A percentile compares a stretch with the other conserved stretches of the same genome.
Evolutionary conservation across 2,329 filamentous ascomycete genomes (phyloP).

Genomic region (Dryadomyces sulphureus): DNA sequence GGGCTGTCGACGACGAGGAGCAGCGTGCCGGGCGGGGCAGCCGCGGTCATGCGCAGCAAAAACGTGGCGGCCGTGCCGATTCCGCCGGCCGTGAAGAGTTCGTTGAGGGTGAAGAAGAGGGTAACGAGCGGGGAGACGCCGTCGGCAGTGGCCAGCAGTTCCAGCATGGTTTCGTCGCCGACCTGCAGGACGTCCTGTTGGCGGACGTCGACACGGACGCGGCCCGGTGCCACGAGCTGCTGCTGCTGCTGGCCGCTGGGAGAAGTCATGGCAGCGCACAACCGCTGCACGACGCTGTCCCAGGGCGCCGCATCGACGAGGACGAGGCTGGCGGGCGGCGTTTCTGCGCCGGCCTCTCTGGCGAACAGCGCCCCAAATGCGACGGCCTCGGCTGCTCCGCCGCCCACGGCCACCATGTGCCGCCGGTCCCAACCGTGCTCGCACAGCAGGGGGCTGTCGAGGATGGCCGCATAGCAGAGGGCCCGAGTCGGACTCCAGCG

Average conservation of each 20-base stretch:
- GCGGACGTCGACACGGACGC: constrained; percentile 26
- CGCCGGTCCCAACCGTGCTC: constrained; percentile 2
- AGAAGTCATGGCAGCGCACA: constrained; percentile 41
- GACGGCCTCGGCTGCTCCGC: constrained; percentile 47
- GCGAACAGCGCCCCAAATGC: constrained; percentile 32
- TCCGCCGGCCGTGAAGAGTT: constrained; percentile 71
- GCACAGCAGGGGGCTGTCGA: constrained; percentile 18
- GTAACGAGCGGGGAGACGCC: constrained; percentile 49
- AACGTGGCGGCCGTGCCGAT: constrained; percentile 61
- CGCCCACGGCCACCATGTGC: constrained; percentile 24
- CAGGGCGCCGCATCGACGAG: constrained; percentile 79
- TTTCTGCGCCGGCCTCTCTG: not conserved
- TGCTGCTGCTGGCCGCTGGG: constrained; percentile 13
- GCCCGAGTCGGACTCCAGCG: constrained; percentile 83
- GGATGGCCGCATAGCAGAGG: constrained; percentile 58
- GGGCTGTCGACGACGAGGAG: constrained; percentile 85
- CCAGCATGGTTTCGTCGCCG: constrained; percentile 17
- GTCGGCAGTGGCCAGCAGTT: constrained; percentile 13
- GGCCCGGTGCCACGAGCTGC: constrained; percentile 22
- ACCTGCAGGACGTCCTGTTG: constrained; percentile 35
- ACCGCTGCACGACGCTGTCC: constrained; percentile 42
- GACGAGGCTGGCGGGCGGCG: constrained; percentile 27
- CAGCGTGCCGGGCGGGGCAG: constrained; percentile 42
- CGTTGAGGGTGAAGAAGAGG: constrained; percentile 87
- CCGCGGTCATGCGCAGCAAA: constrained; percentile 51